These are phyloP conservation scores for Malassezia pachydermatis DNA, from an alignment of 1,284 basidiomycete genomes.

Conservation along the genomic window DNA sequence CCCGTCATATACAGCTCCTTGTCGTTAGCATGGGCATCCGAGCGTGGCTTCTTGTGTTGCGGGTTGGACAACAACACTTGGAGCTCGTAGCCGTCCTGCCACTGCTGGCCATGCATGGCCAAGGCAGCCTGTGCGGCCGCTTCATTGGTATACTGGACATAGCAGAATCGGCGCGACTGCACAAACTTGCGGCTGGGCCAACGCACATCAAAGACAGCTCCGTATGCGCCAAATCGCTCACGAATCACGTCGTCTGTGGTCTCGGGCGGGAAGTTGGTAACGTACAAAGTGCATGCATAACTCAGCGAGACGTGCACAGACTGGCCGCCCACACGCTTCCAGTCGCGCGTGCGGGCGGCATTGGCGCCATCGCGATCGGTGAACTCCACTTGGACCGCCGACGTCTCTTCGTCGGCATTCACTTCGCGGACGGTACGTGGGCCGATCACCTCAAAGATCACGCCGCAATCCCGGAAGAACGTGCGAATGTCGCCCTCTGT, in stretches of 20 bases:
- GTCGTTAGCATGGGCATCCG: conserved; percentile 68
- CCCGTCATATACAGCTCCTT: conserved; percentile 76
- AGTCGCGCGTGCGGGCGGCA: conserved; percentile 79
- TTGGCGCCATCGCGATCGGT: conserved; percentile 53
- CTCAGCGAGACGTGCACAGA: conserved; percentile 76
- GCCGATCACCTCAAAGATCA: conserved; percentile 31
- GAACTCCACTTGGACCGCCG: conserved; percentile 50
- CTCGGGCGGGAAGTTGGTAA: conserved; percentile 86
- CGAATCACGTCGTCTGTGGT: conserved; percentile 68
- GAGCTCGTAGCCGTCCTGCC: conserved; percentile 56
- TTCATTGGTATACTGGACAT: conserved; percentile 76
- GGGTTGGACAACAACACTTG: conserved; percentile 85
- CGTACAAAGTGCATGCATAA: conserved; percentile 87
- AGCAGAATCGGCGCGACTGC: conserved; percentile 79
- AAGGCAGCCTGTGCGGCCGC: conserved; percentile 65
- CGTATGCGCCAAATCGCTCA: conserved; percentile 70
- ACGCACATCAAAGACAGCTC: conserved; percentile 79
- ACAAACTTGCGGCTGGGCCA: conserved; percentile 98
- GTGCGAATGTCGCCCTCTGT: conserved; percentile 59
- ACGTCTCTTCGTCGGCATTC: conserved; percentile 19
- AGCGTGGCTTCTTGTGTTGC: conserved; percentile 70
- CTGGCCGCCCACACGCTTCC: conserved; percentile 58
- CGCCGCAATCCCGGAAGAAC: conserved; percentile 64
- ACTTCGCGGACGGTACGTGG: conserved; percentile 18
- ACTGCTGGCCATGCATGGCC: conserved; percentile 64